A percentile compares a stretch with the other conserved stretches of the same genome.
Evolutionary conservation across 164 flowering plant genomes (phyloP).

Genomic region (Vitis rotundifolia): DNA sequence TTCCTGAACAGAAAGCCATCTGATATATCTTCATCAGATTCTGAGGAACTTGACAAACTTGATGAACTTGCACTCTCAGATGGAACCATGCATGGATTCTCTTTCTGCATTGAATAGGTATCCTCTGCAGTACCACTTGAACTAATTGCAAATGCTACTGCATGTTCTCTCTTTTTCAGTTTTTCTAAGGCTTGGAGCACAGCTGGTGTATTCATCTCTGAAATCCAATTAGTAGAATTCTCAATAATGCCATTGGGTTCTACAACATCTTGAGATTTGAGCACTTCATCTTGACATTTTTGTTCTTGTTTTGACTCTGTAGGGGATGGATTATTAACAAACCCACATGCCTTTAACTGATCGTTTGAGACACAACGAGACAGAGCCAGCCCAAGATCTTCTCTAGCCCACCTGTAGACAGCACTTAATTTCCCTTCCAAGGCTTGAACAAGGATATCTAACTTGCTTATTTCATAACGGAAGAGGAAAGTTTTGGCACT

Average conservation of each 20-base stretch:
- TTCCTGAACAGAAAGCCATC: slow-evolving; percentile 10
- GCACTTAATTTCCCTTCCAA: slow-evolving; percentile 78
- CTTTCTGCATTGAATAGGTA: slow-evolving; percentile 1
- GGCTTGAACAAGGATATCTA: slow-evolving; percentile 64
- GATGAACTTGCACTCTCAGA: slow-evolving; percentile 12
- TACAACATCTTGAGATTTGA: slow-evolving; percentile 1
- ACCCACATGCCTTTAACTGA: slow-evolving; percentile 5
- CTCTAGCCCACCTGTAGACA: slow-evolving; percentile 71
- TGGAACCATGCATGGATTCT: slow-evolving; percentile 4
- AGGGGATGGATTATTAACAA: slow-evolving; percentile 4
- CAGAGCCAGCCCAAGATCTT: slow-evolving; percentile 59
- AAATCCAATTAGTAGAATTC: slow-evolving; percentile 9
- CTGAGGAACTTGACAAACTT: slow-evolving; percentile 14
- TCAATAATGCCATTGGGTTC: slow-evolving; percentile 5
- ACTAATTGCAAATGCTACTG: not conserved
- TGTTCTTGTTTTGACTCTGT: slow-evolving; percentile 8
- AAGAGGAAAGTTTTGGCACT: slow-evolving; percentile 45
- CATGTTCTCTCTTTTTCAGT: slow-evolving; percentile 13
- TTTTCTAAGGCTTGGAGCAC: not conserved
- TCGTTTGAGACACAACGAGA: slow-evolving; percentile 29
- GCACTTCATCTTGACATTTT: slow-evolving; percentile 3
- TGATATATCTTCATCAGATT: slow-evolving; percentile 9
- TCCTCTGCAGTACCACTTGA: slow-evolving; percentile 3
- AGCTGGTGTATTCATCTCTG: slow-evolving; percentile 23
- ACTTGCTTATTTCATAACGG: slow-evolving; percentile 61